Base-by-base conservation (phyloP, 345 rosid species). In the Clarkia xantiana region DNA sequence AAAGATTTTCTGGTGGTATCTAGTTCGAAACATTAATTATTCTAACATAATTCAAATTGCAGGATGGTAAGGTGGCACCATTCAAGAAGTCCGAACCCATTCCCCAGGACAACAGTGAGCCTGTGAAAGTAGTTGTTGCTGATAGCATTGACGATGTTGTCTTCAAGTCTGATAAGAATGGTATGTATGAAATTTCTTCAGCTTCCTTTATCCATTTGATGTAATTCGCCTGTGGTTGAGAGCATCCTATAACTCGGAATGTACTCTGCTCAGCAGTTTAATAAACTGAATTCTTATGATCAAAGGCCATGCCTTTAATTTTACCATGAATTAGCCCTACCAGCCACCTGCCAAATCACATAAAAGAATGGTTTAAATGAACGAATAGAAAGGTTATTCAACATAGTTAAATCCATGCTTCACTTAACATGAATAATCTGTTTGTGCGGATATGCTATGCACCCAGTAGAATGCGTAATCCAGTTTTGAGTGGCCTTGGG, bases 101-200 rank as follows among this genome's bases (percentile, higher is more conserved):
- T 38, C 96, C 99, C 18, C 74, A 75, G 61, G 81, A 65, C 50
- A 91, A 91, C 67, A 63, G 71, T 1, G 95, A 84, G 57, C 95
- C 96, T 14, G 95, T 84, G 55, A 87, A 91, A 75, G 86, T 91
- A 25, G 80, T 87, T 12, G 96, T 91, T 43, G 95, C 86, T n/a
- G 95, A 91, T 62, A 91, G 40, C 62, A 74, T 91, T 38, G 75
- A 87, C 25, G 84, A 87, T 11, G 42, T 75, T 11, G 95, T 86
- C 53, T 53, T 76, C 60, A 82, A 84, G 17, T 84, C 99, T 40
- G 94, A 79, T 45, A 91, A 87, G 62, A 87, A 87, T 58, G 96
- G 98, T 84, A 22, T 17, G 78, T 47, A 41, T 40, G 9, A 43
- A 6, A 47, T 61, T 41, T 18, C 7, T 34, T 41, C 3, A 11